phyloP scores from a whole-genome alignment of 192 early-diverging fungal genomes.

The Coemansia sp. region DNA sequence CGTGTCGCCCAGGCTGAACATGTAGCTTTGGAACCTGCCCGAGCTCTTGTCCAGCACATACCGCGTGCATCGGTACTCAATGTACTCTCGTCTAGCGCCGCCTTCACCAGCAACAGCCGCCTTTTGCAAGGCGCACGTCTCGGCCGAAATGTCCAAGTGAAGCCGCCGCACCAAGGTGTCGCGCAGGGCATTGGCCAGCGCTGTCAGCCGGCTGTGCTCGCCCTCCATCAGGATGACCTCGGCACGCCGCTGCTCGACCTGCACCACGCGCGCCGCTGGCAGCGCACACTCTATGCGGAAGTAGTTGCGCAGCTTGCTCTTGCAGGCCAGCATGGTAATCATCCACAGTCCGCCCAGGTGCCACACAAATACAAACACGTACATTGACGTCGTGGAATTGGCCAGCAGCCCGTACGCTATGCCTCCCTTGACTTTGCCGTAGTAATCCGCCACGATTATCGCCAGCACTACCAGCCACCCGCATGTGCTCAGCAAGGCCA shows the following conservation, averaged over 20 bases:
- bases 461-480: conserved; percentile 69
- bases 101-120: conserved; percentile 39
- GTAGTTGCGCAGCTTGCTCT: conserved; percentile 63
- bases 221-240: conserved; percentile 59
- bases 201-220: conserved; percentile 40
- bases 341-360: conserved; percentile 76
- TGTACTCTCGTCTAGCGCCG: conserved; percentile 42
- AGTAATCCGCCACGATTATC: conserved; percentile 78
- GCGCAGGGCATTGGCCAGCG: conserved; percentile 46
- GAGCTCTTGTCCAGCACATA: conserved; percentile 65
- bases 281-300: conserved; percentile 68
- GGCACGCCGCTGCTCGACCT: conserved; percentile 60
- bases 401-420: conserved; percentile 62
- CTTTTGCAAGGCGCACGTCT: conserved; percentile 45
- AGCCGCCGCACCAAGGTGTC: conserved; percentile 32
- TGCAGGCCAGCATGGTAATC: conserved; percentile 53
- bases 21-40: conserved; percentile 60
- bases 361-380: conserved; percentile 76
- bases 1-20: conserved; percentile 64
- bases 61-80: conserved; percentile 79
- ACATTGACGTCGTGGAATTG: conserved; percentile 61
- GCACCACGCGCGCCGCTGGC: conserved; percentile 53
- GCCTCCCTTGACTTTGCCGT: conserved; percentile 63
- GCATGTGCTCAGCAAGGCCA: conserved; percentile 59
- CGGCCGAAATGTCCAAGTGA: conserved; percentile 49